phyloP scores from a whole-genome alignment of 495 filamentous ascomycete species.

The Penicillium ucsense region DNA sequence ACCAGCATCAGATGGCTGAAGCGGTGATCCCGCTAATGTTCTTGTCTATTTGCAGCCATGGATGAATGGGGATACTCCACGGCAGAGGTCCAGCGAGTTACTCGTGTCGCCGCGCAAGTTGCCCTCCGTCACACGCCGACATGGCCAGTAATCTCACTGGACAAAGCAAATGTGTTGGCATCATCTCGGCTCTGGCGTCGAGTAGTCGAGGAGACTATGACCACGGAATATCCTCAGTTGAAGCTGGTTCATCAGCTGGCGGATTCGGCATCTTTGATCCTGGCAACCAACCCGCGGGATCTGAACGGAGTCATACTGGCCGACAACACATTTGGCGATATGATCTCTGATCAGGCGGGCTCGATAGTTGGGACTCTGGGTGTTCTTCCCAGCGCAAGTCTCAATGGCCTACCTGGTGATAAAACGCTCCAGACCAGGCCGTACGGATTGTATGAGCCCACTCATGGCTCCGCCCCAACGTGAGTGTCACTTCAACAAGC shows the following conservation, averaged over 20 bases:
- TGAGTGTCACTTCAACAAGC: slow-evolving; percentile 7
- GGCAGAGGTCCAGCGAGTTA: slow-evolving; percentile 38
- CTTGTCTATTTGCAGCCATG: slow-evolving; percentile 18
- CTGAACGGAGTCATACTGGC: slow-evolving; percentile 42
- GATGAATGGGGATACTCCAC: slow-evolving; percentile 41
- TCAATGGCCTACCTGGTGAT: slow-evolving; percentile 36
- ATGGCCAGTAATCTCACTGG: slow-evolving; percentile 35
- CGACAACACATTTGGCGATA: slow-evolving; percentile 45
- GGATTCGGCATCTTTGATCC: slow-evolving; percentile 39
- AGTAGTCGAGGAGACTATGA: slow-evolving; percentile 35
- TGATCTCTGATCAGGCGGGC: slow-evolving; percentile 42
- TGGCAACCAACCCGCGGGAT: slow-evolving; percentile 37
- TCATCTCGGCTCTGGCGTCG: slow-evolving; percentile 40
- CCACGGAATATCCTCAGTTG: slow-evolving; percentile 38
- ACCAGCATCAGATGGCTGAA: no score
- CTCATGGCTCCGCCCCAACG: slow-evolving; percentile 34
- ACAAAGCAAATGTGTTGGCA: slow-evolving; percentile 45
- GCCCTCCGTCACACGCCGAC: slow-evolving; percentile 36
- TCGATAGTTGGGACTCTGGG: slow-evolving; percentile 40
- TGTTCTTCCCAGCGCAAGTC: slow-evolving; percentile 39
- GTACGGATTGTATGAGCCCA: slow-evolving; percentile 34
- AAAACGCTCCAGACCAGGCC: slow-evolving; percentile 19
- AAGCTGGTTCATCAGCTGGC: slow-evolving; percentile 38
- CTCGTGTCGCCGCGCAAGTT: slow-evolving; percentile 36
- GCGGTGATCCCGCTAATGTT: no score